These are phyloP conservation scores for Scheffersomyces stipitis DNA, from an alignment of 805 yeast species.

Conservation along the genomic window DNA sequence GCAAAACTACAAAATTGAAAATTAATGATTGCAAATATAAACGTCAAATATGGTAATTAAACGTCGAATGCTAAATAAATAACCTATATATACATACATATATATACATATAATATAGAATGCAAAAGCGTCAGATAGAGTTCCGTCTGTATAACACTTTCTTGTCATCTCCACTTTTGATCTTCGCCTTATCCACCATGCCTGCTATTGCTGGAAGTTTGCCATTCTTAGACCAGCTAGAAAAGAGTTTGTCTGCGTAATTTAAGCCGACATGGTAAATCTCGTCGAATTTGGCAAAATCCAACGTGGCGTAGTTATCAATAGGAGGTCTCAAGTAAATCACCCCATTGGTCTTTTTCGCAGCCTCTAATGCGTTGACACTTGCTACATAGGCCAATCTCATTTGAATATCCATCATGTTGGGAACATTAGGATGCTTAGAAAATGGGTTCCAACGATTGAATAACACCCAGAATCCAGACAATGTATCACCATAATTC, in stretches of 20 bases:
- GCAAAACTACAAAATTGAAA: too few relatives aligned
- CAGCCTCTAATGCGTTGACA: constrained; percentile 87
- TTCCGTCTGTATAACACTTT: constrained; percentile 54
- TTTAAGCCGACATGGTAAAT: constrained; percentile 77
- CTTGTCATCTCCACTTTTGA: constrained; percentile 19
- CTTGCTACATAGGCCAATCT: constrained; percentile 93
- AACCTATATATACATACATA: background rate
- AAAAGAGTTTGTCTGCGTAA: constrained; percentile 63
- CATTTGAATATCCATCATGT: constrained; percentile 92
- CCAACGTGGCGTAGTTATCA: constrained; percentile 87
- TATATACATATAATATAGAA: background rate
- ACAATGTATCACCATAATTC: constrained; percentile 88
- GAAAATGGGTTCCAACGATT: constrained; percentile 92
- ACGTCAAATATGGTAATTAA: too few relatives aligned
- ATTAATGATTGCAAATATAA: too few relatives aligned
- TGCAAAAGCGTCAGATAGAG: constrained; percentile 43
- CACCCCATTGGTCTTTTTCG: constrained; percentile 82
- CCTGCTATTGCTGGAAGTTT: constrained; percentile 67
- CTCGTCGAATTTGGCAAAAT: constrained; percentile 89
- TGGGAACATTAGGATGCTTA: constrained; percentile 82
- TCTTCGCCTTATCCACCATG: constrained; percentile 17
- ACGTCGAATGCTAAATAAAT: background rate
- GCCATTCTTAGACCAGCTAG: constrained; percentile 50
- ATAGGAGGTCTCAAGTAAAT: constrained; percentile 91
- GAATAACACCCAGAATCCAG: constrained; percentile 87